A percentile compares a stretch with the other conserved stretches of the same genome.
Conservation (phyloP, 2,329 filamentous ascomycete species). For the Apiospora saccharicola region DNA sequence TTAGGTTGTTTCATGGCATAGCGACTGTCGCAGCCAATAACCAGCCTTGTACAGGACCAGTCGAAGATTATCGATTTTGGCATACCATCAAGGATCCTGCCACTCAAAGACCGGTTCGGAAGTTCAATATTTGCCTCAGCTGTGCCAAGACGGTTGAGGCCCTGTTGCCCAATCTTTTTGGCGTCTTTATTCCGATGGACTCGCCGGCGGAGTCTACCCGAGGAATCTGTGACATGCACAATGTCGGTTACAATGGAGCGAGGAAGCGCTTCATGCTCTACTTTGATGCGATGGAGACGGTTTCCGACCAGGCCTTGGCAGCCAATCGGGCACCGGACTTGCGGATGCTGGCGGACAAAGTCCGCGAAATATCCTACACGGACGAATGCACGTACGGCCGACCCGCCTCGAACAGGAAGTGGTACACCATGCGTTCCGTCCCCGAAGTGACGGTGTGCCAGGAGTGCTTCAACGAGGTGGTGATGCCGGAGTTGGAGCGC, state of each 20-base stretch:
- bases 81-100: constrained; percentile 76
- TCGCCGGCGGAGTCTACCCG: constrained; percentile 53
- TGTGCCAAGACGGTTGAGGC: constrained; percentile 77
- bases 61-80: constrained; percentile 70
- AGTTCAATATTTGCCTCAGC: constrained; percentile 78
- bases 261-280: constrained; percentile 64
- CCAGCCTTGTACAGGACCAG: constrained; percentile 65
- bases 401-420: constrained; percentile 67
- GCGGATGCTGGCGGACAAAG: constrained; percentile 67
- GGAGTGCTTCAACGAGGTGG: constrained; percentile 82
- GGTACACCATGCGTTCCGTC: constrained; percentile 80
- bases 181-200: constrained; percentile 67
- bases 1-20: constrained; percentile 74
- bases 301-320: constrained; percentile 59
- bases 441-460: constrained; percentile 85
- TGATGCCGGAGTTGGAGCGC: constrained; percentile 71
- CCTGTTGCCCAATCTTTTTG: constrained; percentile 75
- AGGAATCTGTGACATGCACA: constrained; percentile 75
- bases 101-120: constrained; percentile 67
- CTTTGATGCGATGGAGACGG: constrained; percentile 66
- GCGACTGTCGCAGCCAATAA: constrained; percentile 66
- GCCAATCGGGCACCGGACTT: constrained; percentile 61
- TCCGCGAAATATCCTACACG: constrained; percentile 63
- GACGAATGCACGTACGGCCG: constrained; percentile 72
- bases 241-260: constrained; percentile 44